Conservation (phyloP, 2,329 filamentous ascomycete species). For the Ceratocystis papillata region DNA sequence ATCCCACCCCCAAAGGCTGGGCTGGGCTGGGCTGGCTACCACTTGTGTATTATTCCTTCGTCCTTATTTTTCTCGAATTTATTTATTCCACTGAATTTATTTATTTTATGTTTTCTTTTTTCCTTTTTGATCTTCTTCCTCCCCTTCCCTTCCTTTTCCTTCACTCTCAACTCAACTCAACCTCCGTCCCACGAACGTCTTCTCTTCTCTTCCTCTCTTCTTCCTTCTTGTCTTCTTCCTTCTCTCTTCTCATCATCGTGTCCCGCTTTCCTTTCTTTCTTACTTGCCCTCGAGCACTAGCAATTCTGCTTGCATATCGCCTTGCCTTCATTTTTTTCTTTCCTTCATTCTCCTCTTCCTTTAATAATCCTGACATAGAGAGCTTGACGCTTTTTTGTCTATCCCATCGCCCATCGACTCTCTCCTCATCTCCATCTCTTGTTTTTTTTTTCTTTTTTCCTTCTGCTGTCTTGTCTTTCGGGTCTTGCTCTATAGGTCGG, state of each 20-base stretch:
- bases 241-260: conserved; percentile 5
- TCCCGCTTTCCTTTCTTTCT: conserved; percentile 9
- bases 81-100: neutral
- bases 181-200: conserved; percentile 13
- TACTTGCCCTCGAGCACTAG: neutral
- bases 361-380: neutral
- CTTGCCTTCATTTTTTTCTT: conserved; percentile 20
- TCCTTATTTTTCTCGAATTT: conserved; percentile 9
- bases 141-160: conserved; percentile 4
- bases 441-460: conserved; percentile 15
- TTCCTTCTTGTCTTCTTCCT: conserved; percentile 14
- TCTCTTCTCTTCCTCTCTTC: conserved; percentile 12
- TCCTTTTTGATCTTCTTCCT: conserved; percentile 18
- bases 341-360: conserved; percentile 29
- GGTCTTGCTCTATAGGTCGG: neutral
- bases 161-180: neutral
- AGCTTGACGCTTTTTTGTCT: neutral
- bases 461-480: neutral
- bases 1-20: too few species aligned
- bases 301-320: neutral
- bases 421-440: conserved; percentile 22
- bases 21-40: too few species aligned
- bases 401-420: conserved; percentile 20
- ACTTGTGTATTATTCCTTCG: conserved; percentile 3
- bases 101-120: conserved; percentile 1